phyloP scores from a whole-genome alignment of 768 basidiomycete genomes.

The Pisolithus albus region DNA sequence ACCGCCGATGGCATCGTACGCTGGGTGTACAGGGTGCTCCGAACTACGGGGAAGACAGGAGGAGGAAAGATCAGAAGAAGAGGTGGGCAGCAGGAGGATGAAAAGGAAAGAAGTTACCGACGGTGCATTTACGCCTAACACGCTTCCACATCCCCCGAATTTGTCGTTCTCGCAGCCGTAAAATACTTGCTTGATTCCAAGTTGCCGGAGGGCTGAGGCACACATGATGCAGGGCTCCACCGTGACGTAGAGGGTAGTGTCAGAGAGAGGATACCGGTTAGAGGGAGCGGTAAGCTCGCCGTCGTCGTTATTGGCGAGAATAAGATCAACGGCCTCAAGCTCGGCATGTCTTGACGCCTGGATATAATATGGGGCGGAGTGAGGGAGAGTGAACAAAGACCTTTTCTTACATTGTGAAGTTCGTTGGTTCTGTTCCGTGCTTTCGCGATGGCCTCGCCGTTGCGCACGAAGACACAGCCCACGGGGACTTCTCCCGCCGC shows the following conservation, averaged over 20 bases:
- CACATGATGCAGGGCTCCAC: constrained; percentile 99
- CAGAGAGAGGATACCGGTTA: constrained; percentile 56
- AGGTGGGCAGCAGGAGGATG: not conserved
- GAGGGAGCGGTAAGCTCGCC: constrained; percentile 38
- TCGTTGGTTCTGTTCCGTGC: constrained; percentile 95
- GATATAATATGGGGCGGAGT: not conserved
- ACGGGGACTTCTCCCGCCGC: constrained; percentile 87
- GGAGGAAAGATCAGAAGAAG: not conserved
- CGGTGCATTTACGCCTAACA: constrained; percentile 79
- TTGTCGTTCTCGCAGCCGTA: constrained; percentile 95
- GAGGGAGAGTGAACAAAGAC: not conserved
- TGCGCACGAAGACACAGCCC: constrained; percentile 89
- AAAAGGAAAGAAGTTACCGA: constrained; percentile 28
- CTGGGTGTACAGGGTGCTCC: constrained; percentile 63
- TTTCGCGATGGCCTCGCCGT: constrained; percentile 67
- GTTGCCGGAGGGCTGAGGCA: constrained; percentile 87
- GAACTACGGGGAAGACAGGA: constrained; percentile 36
- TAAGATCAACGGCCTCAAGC: constrained; percentile 89
- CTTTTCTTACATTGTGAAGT: constrained; percentile 67
- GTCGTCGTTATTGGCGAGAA: constrained; percentile 56
- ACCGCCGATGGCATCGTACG: constrained; percentile 70
- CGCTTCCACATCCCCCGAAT: constrained; percentile 95
- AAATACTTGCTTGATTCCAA: constrained; percentile 84
- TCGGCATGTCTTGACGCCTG: constrained; percentile 97
- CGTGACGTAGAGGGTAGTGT: constrained; percentile 90